phyloP scores from a whole-genome alignment of 169 alveolate species.

The Babesia bigemina region DNA sequence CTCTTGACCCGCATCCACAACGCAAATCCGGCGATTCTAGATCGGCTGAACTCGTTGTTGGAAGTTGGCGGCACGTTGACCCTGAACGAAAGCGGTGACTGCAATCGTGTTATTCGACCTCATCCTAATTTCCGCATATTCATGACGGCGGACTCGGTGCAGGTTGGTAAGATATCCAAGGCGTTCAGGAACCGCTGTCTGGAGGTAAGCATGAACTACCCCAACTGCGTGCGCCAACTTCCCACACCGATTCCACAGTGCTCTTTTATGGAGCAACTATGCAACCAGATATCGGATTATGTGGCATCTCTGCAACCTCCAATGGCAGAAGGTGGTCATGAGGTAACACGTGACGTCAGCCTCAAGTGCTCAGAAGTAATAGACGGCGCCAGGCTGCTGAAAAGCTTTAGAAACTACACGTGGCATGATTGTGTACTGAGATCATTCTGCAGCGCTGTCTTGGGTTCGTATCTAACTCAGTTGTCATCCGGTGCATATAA shows the following conservation, averaged over 20 bases:
- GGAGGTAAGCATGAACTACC: conserved; percentile 74
- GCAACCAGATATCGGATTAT: not conserved
- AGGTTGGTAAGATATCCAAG: conserved; percentile 77
- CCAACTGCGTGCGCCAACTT: not conserved
- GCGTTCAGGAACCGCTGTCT: conserved; percentile 91
- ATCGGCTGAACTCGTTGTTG: conserved; percentile 90
- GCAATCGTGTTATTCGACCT: conserved; percentile 81
- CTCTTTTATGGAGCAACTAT: conserved; percentile 3
- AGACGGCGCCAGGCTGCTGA: conserved; percentile 39
- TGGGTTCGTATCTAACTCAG: conserved; percentile 12
- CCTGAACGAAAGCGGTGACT: conserved; percentile 76
- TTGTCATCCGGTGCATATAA: not conserved
- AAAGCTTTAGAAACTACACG: conserved; percentile 9
- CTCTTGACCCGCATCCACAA: conserved; percentile 87
- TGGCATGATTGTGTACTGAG: conserved; percentile 10
- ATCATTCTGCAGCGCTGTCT: conserved; percentile 28
- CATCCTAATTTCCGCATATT: conserved; percentile 90
- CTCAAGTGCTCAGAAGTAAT: conserved; percentile 23
- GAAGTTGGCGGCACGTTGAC: conserved; percentile 81
- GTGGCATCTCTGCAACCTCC: not conserved
- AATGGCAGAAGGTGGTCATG: not conserved
- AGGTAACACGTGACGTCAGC: not conserved
- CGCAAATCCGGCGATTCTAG: conserved; percentile 91
- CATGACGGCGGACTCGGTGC: conserved; percentile 76
- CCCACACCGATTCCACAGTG: not conserved